Evolutionary conservation across 1,284 basidiomycete species (phyloP), one percentile per base, ranked within the genome.

Genomic region (Limonomyces culmigenus): DNA sequence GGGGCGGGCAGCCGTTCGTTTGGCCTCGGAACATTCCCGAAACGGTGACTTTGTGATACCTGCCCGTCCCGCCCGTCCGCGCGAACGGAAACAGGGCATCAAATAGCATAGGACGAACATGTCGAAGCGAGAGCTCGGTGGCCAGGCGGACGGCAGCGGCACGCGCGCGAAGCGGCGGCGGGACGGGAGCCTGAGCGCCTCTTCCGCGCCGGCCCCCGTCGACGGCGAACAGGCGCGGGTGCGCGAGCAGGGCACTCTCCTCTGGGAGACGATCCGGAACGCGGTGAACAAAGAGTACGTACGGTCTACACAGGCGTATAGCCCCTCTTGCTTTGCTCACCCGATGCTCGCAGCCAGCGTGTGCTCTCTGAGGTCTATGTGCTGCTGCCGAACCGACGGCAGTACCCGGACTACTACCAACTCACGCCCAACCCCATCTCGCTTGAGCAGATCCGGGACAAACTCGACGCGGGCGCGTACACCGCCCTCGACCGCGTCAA

Each of bases 351-450:
- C 47, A 81, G 77, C 41, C 79, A 75, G 39, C 67, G 76, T 39
- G 56, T 63, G 34, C 63, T 89, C 36, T 68, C 80, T 13, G 51
- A 62, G 38, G 74, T 77, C 47, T 96, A 95, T 55, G 55, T 83
- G 49, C 67, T 68, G 40, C 68, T 85, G 43, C 88, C 88, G 5
- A 70, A 76, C 38, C 77, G 75, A 52, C 67, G 71, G 39, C 63
- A 68, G 41, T 89, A 92, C 54, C 76, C 88, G n/a, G 89, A 93
- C 61, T 96, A 96, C 59, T 95, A 89, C 52, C 62, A 73, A 33
- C 62, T 74, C 39, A 84, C 84, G 50, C 66, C 63, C 19, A 63
- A 68, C 32, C 91, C 91, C 21, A 78, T 93, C 45, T 75, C 86
- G 18, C 64, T 95, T 37, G 78, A 86, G 35, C 80, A 92, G 44